Conservation (phyloP, 176 grass and related monocot species). For the Triticum urartu region DNA sequence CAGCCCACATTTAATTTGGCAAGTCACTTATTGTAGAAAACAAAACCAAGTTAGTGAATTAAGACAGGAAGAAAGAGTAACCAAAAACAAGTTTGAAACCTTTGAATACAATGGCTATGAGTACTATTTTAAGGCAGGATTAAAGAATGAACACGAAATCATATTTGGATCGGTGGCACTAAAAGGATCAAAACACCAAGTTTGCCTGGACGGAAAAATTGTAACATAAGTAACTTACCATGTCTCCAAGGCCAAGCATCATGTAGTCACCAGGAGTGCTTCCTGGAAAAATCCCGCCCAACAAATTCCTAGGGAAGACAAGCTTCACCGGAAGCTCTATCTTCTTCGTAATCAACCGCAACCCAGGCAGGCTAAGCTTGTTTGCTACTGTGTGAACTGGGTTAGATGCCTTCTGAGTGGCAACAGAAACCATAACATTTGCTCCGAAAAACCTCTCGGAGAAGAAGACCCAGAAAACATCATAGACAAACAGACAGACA, state of each 20-base stretch:
- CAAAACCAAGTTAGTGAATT: not conserved
- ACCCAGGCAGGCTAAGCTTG: conserved; percentile 85
- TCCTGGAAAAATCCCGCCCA: conserved; percentile 77
- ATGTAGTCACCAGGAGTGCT: conserved; percentile 76
- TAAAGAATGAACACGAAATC: not conserved
- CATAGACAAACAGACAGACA: conserved; percentile 84
- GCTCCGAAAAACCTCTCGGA: conserved; percentile 94
- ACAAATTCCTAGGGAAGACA: conserved; percentile 91
- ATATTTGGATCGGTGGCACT: not conserved
- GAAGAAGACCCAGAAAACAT: conserved; percentile 99
- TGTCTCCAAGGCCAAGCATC: conserved; percentile 99
- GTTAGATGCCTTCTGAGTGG: conserved; percentile 97
- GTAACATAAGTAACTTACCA: conserved; percentile 51
- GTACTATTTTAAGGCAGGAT: not conserved
- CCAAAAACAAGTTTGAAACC: not conserved
- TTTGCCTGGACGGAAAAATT: not conserved
- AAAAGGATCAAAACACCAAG: not conserved
- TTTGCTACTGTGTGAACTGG: conserved; percentile 85
- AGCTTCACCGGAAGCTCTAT: conserved; percentile 96
- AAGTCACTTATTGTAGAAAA: not conserved
- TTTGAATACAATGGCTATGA: not conserved
- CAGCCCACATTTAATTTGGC: not conserved
- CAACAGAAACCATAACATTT: conserved; percentile 99
- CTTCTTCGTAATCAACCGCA: conserved; percentile 87
- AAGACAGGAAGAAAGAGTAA: not conserved